Conservation (phyloP, 176 grass and related monocot genomes). For the Carex littledalei region DNA sequence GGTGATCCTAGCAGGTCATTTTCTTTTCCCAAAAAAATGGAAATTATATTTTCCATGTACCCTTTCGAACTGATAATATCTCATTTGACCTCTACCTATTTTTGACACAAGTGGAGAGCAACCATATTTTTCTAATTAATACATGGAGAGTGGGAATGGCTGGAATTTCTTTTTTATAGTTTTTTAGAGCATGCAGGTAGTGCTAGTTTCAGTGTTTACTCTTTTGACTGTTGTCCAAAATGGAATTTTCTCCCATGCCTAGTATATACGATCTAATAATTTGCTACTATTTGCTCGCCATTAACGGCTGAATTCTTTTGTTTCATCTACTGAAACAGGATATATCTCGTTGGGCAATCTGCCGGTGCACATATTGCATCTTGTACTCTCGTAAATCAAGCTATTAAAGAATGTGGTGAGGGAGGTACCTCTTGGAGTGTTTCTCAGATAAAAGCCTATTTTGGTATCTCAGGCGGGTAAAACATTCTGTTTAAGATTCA, state of each 20-base stretch:
- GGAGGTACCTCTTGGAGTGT: conserved; percentile 68
- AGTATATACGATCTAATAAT: background rate
- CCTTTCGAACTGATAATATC: background rate
- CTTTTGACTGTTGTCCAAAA: background rate
- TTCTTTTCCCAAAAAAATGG: background rate
- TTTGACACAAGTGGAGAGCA: background rate
- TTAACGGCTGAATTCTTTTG: background rate
- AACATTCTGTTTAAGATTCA: conserved; percentile 4
- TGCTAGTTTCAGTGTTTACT: background rate
- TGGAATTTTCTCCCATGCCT: background rate
- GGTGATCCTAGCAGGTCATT: conserved; percentile 78
- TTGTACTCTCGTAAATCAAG: conserved; percentile 69
- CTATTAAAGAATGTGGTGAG: conserved; percentile 76
- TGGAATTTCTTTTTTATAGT: background rate
- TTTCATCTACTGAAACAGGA: conserved; percentile 40
- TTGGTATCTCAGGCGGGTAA: conserved; percentile 98
- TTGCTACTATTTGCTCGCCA: background rate
- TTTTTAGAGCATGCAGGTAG: background rate
- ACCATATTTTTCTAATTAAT: background rate
- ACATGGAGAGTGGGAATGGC: background rate
- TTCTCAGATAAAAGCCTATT: conserved; percentile 84
- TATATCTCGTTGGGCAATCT: conserved; percentile 96
- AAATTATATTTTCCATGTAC: background rate
- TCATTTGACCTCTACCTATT: background rate
- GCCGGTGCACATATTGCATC: conserved; percentile 95